These are phyloP conservation scores for Narthecium ossifragum DNA, from an alignment of 106 monocot genomes.

Conservation along the genomic window DNA sequence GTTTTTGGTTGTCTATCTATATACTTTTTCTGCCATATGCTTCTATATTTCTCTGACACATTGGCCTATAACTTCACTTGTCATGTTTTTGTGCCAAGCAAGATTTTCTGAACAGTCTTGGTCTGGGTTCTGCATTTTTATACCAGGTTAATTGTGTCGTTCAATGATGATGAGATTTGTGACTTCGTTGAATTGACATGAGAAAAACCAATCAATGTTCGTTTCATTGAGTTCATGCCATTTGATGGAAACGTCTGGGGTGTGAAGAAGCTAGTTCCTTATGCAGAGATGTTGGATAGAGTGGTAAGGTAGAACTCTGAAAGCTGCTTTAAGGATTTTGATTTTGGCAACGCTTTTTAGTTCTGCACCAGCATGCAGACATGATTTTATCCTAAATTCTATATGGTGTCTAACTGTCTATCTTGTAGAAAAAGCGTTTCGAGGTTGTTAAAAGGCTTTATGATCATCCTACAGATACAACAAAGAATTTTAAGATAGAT, in stretches of 20 bases:
- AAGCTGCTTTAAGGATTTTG: conserved; percentile 9
- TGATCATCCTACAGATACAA: conserved; percentile 76
- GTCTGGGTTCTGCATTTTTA: neutral
- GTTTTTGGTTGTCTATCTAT: neutral
- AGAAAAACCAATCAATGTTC: conserved; percentile 83
- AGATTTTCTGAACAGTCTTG: neutral
- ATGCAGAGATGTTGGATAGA: conserved; percentile 97
- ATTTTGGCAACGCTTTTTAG: conserved; percentile 6
- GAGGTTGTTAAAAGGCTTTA: conserved; percentile 52
- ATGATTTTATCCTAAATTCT: no score
- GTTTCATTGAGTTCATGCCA: conserved; percentile 99
- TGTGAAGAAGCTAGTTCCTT: conserved; percentile 87
- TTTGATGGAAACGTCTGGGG: conserved; percentile 99
- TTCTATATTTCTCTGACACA: neutral
- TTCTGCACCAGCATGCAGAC: neutral
- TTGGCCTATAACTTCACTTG: no score
- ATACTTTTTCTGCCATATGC: neutral
- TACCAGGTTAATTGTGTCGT: conserved; percentile 93
- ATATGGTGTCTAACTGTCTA: no score
- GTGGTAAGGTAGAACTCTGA: conserved; percentile 86
- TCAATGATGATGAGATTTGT: conserved; percentile 98
- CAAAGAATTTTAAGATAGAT: conserved; percentile 87
- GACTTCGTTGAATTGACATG: conserved; percentile 89
- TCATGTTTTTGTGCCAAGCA: no score
- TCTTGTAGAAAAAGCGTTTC: conserved; percentile 40